Percentiles rank a stretch among this genome's conserved stretches.
Conservation (phyloP, 1,284 basidiomycete species). For the Fistulina hepatica region DNA sequence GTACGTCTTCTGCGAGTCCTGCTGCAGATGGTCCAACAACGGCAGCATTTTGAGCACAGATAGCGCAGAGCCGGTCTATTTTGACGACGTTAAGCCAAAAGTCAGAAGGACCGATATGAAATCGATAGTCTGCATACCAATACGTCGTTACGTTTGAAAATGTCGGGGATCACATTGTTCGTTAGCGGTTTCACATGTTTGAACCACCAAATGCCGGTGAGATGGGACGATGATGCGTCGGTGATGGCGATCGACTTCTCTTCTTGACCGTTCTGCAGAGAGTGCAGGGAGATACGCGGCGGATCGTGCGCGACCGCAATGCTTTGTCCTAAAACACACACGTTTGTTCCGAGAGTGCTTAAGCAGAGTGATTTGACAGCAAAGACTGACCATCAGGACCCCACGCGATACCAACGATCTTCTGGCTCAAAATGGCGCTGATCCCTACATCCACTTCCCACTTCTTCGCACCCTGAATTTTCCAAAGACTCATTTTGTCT, state of each 20-base stretch:
- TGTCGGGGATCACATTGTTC: conserved; percentile 50
- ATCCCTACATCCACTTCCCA: conserved; percentile 64
- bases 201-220: conserved; percentile 65
- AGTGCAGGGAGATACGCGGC: conserved; percentile 55
- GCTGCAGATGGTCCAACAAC: conserved; percentile 55
- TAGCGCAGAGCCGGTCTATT: conserved; percentile 69
- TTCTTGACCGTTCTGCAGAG: conserved; percentile 60
- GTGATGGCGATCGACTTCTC: conserved; percentile 31
- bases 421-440: conserved; percentile 31
- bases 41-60: conserved; percentile 59
- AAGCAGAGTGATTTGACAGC: conserved; percentile 6
- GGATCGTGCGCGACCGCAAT: conserved; percentile 66
- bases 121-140: conserved; percentile 36
- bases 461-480: conserved; percentile 63
- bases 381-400: conserved; percentile 60
- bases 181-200: conserved; percentile 32
- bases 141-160: conserved; percentile 55
- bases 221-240: conserved; percentile 14
- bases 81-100: too few species aligned
- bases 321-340: conserved; percentile 42
- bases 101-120: too few species aligned
- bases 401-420: conserved; percentile 57
- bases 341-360: conserved; percentile 14
- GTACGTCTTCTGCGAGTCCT: conserved; percentile 51
- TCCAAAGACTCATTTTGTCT: conserved; percentile 67